Conservation (phyloP, 2,329 filamentous ascomycete genomes). For the Sporothrix globosa region DNA sequence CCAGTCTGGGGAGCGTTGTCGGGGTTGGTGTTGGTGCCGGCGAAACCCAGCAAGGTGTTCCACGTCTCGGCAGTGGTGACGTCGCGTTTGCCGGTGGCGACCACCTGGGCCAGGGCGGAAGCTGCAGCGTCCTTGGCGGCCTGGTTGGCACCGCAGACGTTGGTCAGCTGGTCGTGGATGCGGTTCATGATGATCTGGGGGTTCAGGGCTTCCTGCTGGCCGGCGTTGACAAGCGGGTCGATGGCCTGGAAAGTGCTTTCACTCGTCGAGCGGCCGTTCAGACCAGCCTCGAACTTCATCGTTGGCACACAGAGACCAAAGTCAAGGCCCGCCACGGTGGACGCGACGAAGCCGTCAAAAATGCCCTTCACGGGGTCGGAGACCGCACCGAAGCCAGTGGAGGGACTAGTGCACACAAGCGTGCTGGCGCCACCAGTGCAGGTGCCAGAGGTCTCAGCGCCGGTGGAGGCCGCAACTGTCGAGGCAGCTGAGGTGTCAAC, state of each 20-base stretch:
- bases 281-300: conserved; percentile 64
- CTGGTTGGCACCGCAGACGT: conserved; percentile 65
- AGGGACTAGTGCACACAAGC: conserved; percentile 28
- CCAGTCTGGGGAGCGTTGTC: conserved; percentile 46
- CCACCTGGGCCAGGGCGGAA: conserved; percentile 52
- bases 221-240: conserved; percentile 62
- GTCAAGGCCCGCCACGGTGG: conserved; percentile 44
- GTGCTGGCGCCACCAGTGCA: conserved; percentile 31
- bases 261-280: conserved; percentile 57
- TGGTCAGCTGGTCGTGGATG: conserved; percentile 69
- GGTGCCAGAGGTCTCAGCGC: conserved; percentile 16
- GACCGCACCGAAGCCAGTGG: conserved; percentile 31
- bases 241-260: conserved; percentile 71
- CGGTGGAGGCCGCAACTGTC: conserved; percentile 16
- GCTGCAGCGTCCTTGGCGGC: conserved; percentile 60
- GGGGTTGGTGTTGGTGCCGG: conserved; percentile 46
- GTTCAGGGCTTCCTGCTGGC: conserved; percentile 70
- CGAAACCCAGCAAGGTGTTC: conserved; percentile 49
- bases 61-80: conserved; percentile 47
- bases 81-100: conserved; percentile 44
- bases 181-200: conserved; percentile 75
- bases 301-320: conserved; percentile 60
- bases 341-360: conserved; percentile 35
- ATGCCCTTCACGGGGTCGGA: conserved; percentile 34
- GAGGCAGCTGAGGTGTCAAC: conserved; percentile 23